Evolutionary conservation across 495 filamentous ascomycete genomes (phyloP), one percentile per base, ranked within the genome.

Genomic region (Monascus purpureus): DNA sequence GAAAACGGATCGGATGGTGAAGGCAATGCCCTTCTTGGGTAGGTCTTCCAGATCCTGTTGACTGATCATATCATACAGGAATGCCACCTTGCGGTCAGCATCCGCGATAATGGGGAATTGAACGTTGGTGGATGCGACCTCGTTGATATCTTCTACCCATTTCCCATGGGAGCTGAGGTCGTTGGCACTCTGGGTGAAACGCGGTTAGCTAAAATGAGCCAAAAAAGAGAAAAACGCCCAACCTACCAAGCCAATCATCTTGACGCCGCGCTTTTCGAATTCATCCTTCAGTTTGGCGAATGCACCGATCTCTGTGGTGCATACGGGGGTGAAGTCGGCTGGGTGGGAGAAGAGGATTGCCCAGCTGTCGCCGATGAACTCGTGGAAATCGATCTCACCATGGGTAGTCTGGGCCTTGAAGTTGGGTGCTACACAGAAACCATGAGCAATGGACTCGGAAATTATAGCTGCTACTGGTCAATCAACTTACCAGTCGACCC

Each of bases 61-160:
- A 49, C 70, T 65, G 29, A 80, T 59, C 75, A 80, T 80, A 44
- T 79, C 73, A 55, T 79, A 80, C 15, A 70, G 54, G 47, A 53
- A 77, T 20, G 76, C 72, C 31, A 80, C 63, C 35, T 75, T 67
- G 43, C 76, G 67, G 42, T 71, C 67, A 19, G 72, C 64, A 45
- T 80, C 75, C 33, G 74, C 74, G 39, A 80, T 80, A 40, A 80
- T 77, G 36, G 75, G 75, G 53, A 80, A 80, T 28, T 68, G 52
- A 12, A 77, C 54, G 30, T 59, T 51, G 34, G 70, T 72, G 25
- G 57, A 53, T 39, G 55, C 43, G 31, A 76, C 61, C 41, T 77
- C 72, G 43, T 80, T 70, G 46, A 80, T 79, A 40, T 80, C 76
- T 33, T 66, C 53, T 36, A 78, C 69, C 75, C 75, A 80, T 17